Base-by-base conservation (phyloP, 805 yeast species). In the Candida maltosa region DNA sequence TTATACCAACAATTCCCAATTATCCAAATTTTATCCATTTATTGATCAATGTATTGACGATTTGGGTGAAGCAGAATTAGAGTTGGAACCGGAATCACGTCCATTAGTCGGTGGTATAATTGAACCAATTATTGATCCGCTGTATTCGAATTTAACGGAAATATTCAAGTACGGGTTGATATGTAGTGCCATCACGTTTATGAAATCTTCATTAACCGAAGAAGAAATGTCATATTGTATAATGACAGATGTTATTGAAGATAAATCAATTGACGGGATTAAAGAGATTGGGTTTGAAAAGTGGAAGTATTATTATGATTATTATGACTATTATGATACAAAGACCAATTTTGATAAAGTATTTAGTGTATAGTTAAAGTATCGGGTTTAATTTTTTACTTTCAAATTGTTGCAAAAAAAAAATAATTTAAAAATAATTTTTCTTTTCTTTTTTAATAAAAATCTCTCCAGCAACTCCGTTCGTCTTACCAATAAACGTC, bases 111-210 rank as follows among this genome's bases (percentile, higher is more conserved):
- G 79, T 6, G 78, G 77, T 1, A 56, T 78, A 8, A 58, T 75
- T 10, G 78, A 77, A 4, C 65, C 78, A 2, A 63, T 76, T 20
- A 70, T 75, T 17, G 80, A 76, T 42, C 75, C 76, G 14, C 61
- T 63, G 28, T 75, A 75, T 48, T 67, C 71, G 18, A 74, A 72
- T 41, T 62, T 77, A 45, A 66, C 72, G 6, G 76, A 73, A 35
- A 75, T 76, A 3, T 72, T 77, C 54, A 72, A 67, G 39, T 62
- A 70, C 43, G 83, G 83, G 0, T 64, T 77, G 39, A 71, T 78
- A 7, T 76, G 81, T 42, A 70, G 80, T 34, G 78, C 71, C 5
- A 68, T 75, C 11, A 66, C 77, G 5, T 72, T 63, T 39, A 55
- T 71, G 40, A 72, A 70, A 45, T 46, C 61, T 6, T 50, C 52